Percentiles rank a stretch among this genome's conserved stretches.
Evolutionary conservation across 768 basidiomycete genomes (phyloP).

Genomic region (Rhodocollybia butyracea): DNA sequence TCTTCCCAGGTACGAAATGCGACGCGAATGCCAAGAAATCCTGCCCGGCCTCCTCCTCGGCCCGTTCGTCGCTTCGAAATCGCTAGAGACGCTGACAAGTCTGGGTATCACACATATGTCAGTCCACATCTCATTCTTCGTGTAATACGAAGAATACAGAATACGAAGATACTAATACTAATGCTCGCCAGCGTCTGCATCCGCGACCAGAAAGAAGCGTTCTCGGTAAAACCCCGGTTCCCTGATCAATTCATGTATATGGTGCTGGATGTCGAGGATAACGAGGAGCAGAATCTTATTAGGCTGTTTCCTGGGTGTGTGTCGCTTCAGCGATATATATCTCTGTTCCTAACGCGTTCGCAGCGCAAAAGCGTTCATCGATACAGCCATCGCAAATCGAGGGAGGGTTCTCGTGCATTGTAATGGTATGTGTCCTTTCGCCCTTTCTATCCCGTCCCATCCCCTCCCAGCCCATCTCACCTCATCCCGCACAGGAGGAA

Average conservation of each 20-base stretch:
- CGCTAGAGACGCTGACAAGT: conserved; percentile 59
- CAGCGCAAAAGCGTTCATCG: conserved; percentile 78
- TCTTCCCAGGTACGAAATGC: conserved; percentile 80
- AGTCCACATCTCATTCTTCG: conserved; percentile 13
- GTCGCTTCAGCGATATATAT: background rate
- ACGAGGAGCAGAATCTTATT: conserved; percentile 93
- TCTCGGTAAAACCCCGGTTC: conserved; percentile 85
- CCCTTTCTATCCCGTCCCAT: background rate
- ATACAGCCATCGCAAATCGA: conserved; percentile 54
- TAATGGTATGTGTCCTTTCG: conserved; percentile 51
- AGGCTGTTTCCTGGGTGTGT: conserved; percentile 81
- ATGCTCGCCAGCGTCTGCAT: conserved; percentile 80
- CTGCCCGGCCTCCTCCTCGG: conserved; percentile 79
- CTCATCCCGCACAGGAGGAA: conserved; percentile 57
- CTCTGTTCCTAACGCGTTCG: background rate
- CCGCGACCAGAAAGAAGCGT: conserved; percentile 85
- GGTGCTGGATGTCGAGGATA: conserved; percentile 85
- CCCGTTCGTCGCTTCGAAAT: conserved; percentile 87
- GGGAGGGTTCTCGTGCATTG: conserved; percentile 88
- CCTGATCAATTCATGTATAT: conserved; percentile 76
- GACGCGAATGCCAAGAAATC: conserved; percentile 92
- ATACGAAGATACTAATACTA: too few species aligned
- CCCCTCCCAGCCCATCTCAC: background rate
- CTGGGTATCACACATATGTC: conserved; percentile 86
- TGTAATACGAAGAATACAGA: too few species aligned